Percentiles rank a stretch among this genome's conserved stretches.
These are phyloP conservation scores for Colletotrichum limetticola DNA, from an alignment of 2,329 filamentous ascomycete genomes.

Conservation along the genomic window DNA sequence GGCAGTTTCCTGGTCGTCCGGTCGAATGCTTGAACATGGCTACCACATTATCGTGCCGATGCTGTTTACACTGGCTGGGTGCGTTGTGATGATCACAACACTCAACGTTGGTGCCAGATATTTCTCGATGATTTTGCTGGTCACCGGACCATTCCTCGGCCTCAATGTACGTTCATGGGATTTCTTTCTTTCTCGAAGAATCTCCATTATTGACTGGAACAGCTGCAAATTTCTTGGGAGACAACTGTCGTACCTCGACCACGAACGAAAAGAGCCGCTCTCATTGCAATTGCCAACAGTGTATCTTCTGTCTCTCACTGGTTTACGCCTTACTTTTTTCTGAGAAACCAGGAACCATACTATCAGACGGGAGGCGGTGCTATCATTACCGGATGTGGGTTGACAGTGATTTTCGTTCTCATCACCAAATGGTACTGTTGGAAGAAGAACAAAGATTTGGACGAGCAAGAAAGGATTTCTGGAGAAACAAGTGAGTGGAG, in stretches of 20 bases:
- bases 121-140: conserved; percentile 52
- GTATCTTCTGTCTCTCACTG: conserved; percentile 52
- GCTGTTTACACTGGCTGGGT: conserved; percentile 48
- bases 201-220: background rate
- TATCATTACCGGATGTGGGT: conserved; percentile 41
- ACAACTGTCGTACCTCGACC: conserved; percentile 53
- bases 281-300: conserved; percentile 55
- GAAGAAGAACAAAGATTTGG: conserved; percentile 40
- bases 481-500: conserved; percentile 29
- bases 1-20: conserved; percentile 50
- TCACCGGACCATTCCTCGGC: conserved; percentile 50
- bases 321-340: conserved; percentile 54
- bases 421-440: conserved; percentile 39
- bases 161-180: conserved; percentile 41
- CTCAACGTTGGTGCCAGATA: conserved; percentile 52
- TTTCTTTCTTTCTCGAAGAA: background rate
- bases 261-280: conserved; percentile 51
- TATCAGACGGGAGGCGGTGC: conserved; percentile 44
- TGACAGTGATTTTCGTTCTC: conserved; percentile 36
- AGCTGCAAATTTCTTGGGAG: conserved; percentile 53
- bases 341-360: conserved; percentile 42
- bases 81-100: conserved; percentile 54
- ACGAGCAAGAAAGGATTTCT: conserved; percentile 32
- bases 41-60: conserved; percentile 54
- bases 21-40: conserved; percentile 49